Evolutionary conservation across 2,329 filamentous ascomycete species (phyloP), one percentile per base, ranked within the genome.

Genomic region (Apiospora arundinis): DNA sequence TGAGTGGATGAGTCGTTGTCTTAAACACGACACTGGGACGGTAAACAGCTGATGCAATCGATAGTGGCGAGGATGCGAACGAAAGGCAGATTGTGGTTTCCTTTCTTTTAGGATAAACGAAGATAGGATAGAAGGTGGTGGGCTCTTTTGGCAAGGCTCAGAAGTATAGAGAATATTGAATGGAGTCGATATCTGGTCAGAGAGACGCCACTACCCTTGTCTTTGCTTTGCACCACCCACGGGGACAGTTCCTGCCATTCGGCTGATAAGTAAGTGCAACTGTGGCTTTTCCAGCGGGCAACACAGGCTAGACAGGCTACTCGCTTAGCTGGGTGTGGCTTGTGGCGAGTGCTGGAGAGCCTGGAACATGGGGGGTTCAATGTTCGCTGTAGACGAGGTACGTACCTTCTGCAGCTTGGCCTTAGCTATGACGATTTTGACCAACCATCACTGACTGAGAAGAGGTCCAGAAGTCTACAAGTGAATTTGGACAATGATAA

Each of bases 141-240:
- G 52, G 4, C 21, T 48, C n/a, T 63, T 63, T 23, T 63, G 56
- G 56, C 56, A 40, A 63, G 56, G 56, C 56, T 63, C 56, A 12
- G 56, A 63, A 63, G 56, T 63, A 63, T 18, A 37, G 28, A 60
- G 52, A 60, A 60, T 60, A 60, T 60, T 60, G 52, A 11, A 60
- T 60, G 52, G 52, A 60, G 52, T 60, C 52, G 52, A 60, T 60
- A 60, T 60, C 52, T 60, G 52, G 52, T 60, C 52, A 60, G 52
- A 60, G 52, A 60, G 52, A 60, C 28, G 28, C 52, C 52, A 60
- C 28, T 60, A 60, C 52, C 52, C 52, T 52, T 25, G 48, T 9
- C 8, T 56, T 56, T 56, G 49, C 49, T 32, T 32, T 21, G 32
- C 28, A 60, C 52, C 42, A 45, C 42, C 40, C 25, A 37, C 56